phyloP scores from a whole-genome alignment of 495 filamentous ascomycete genomes.

The Xeromyces bisporus region DNA sequence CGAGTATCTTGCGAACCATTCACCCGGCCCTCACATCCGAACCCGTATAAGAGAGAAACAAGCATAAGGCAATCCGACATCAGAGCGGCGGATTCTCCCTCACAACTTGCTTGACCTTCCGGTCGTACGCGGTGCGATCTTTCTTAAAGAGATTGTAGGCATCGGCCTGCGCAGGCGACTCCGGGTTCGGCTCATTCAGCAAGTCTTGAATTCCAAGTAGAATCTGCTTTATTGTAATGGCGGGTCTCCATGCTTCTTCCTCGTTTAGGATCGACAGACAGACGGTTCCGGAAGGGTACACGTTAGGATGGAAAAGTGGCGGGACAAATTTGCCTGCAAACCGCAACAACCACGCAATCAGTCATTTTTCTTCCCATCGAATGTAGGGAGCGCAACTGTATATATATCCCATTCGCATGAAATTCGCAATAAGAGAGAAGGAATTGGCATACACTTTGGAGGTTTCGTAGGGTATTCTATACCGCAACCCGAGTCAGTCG shows the following conservation, averaged over 20 bases:
- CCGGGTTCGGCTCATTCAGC: conserved; percentile 90
- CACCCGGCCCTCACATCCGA: too few species aligned
- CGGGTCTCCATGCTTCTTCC: conserved; percentile 95
- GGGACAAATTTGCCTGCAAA: conserved; percentile 82
- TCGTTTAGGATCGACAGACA: conserved; percentile 97
- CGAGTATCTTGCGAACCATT: too few species aligned
- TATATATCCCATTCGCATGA: conserved; percentile 4
- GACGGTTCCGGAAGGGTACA: conserved; percentile 95
- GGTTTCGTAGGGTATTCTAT: conserved; percentile 97
- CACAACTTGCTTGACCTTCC: conserved; percentile 70
- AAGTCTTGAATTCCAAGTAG: conserved; percentile 90
- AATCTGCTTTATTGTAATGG: conserved; percentile 96
- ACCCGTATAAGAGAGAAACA: too few species aligned
- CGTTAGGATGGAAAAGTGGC: conserved; percentile 95
- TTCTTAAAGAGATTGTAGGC: conserved; percentile 95
- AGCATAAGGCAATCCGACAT: too few species aligned
- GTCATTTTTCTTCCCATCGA: too few species aligned
- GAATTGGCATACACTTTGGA: conserved; percentile 79
- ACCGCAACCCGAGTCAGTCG: conserved; percentile 9
- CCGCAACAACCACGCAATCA: too few species aligned
- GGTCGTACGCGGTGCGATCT: conserved; percentile 74
- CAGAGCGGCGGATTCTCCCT: conserved; percentile 65
- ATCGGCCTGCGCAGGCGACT: conserved; percentile 91
- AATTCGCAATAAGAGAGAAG: too few species aligned
- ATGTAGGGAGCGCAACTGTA: not conserved